Base-by-base conservation (phyloP, 1,139 yeast genomes). In the Zygotorulaspora mrakii region DNA sequence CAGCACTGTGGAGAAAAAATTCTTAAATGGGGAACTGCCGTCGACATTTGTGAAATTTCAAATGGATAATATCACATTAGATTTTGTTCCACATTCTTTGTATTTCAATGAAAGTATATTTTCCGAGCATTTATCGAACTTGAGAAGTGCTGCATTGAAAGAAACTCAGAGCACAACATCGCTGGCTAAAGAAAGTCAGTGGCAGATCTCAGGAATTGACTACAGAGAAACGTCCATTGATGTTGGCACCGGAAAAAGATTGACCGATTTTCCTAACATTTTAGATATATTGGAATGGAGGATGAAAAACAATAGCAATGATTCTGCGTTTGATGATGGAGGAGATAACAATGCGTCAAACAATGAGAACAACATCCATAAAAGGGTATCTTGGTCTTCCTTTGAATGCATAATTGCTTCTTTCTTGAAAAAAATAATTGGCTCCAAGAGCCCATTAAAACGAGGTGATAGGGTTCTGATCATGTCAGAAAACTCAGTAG, bases 401-500 rank as follows among this genome's bases (percentile, higher is more conserved):
- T 80, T 91, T 48, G 96, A 87, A 46, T 72, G 71, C 31, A 74
- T 86, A 45, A 76, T 89, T 2, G 84, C 86, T 21, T 76, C 82
- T 43, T 67, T 79, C 40, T 57, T 74, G 39, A 68, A 67, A 35
- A 76, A 68, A 48, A 65, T 72, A 22, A 68, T 65, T 25, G 72
- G 67, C 43, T 64, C 79, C 13, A 77, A 78, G 52, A 69, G 72
- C 0, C 64, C 68, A 2, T 59, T 86, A 33, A 70, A 64, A 37
- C 72, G 85, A 0, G 95, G 95, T 0, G 83, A 82, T 43, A 70
- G 73, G 47, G 89, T 86, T 5, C 72, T 89, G 4, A 67, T 91
- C 50, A 83, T 88, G 83, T 87, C 85, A 57, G 82, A 95, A 0
- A 76, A 91, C 39, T 79, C 91, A 1, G 96, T 89, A 45, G 97